These are phyloP conservation scores for Phoenix dactylifera DNA, from an alignment of 176 grass and related monocot species.

Conservation along the genomic window DNA sequence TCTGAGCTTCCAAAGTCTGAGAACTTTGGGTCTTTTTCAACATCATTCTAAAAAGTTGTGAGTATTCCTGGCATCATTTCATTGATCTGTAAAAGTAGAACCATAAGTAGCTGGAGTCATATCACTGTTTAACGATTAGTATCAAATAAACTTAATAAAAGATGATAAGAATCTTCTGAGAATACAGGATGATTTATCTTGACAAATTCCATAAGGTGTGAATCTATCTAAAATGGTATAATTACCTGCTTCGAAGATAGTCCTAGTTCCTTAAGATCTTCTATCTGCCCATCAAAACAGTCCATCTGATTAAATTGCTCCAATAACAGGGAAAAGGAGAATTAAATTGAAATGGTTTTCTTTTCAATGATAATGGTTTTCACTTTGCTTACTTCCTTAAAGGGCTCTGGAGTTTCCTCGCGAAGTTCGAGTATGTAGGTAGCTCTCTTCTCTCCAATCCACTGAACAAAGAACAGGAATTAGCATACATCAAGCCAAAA, in stretches of 20 bases:
- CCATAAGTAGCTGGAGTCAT: no score
- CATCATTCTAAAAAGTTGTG: not conserved
- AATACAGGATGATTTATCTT: no score
- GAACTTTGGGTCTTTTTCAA: not conserved
- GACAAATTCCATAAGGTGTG: no score
- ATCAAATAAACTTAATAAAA: no score
- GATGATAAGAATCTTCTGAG: no score
- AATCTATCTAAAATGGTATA: no score
- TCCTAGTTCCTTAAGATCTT: conserved; percentile 38
- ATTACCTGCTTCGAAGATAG: conserved; percentile 40
- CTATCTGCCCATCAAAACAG: conserved; percentile 20
- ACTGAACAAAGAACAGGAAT: conserved; percentile 24
- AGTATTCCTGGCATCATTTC: no score
- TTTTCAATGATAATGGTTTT: not conserved
- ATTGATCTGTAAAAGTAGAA: no score
- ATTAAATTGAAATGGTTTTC: not conserved
- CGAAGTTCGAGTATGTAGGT: conserved; percentile 43
- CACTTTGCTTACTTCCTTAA: conserved; percentile 38
- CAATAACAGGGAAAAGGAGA: not conserved
- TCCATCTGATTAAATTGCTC: no score
- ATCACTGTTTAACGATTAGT: no score
- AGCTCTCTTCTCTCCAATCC: conserved; percentile 67
- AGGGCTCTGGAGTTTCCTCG: conserved; percentile 30
- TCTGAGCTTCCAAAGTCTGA: conserved; percentile 13
- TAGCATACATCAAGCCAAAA: not conserved